phyloP scores from a whole-genome alignment of 345 rosid species.

The Moricandia moricandioides region DNA sequence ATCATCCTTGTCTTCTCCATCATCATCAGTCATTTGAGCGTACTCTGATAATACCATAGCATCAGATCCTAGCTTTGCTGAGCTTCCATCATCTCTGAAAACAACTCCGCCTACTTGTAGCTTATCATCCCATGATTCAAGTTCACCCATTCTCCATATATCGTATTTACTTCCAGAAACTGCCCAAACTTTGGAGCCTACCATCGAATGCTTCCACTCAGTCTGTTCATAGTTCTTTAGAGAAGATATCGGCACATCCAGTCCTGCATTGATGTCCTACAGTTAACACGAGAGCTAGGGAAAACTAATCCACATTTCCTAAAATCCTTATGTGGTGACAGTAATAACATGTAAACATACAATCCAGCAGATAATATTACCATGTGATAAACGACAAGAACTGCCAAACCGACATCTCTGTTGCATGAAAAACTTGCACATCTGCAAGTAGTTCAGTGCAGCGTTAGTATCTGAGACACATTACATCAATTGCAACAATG shows the following conservation, averaged over 20 bases:
- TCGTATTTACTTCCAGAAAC: constrained; percentile 50
- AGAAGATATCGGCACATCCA: constrained; percentile 71
- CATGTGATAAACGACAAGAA: constrained; percentile 88
- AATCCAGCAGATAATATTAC: constrained; percentile 31
- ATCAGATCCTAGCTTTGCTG: constrained; percentile 56
- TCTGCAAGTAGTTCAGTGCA: constrained; percentile 64
- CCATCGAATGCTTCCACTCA: constrained; percentile 68
- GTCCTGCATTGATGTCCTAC: constrained; percentile 46
- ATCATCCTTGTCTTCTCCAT: constrained; percentile 39
- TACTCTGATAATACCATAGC: constrained; percentile 56
- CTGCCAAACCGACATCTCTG: constrained; percentile 94
- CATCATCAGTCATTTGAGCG: constrained; percentile 52
- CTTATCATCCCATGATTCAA: constrained; percentile 86
- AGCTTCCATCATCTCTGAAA: constrained; percentile 69
- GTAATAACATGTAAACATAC: not conserved
- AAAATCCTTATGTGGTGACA: not conserved
- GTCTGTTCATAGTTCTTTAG: constrained; percentile 64
- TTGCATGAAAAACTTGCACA: constrained; percentile 97
- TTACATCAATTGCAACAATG: constrained; percentile 7
- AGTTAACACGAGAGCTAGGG: constrained; percentile 7
- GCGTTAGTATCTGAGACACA: constrained; percentile 49
- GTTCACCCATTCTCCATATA: constrained; percentile 85
- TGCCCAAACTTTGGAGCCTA: constrained; percentile 87
- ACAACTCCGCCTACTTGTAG: constrained; percentile 58
- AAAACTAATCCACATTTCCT: not conserved